Evolutionary conservation across 2,329 filamentous ascomycete genomes (phyloP).

Genomic region (Cytospora schulzeri): DNA sequence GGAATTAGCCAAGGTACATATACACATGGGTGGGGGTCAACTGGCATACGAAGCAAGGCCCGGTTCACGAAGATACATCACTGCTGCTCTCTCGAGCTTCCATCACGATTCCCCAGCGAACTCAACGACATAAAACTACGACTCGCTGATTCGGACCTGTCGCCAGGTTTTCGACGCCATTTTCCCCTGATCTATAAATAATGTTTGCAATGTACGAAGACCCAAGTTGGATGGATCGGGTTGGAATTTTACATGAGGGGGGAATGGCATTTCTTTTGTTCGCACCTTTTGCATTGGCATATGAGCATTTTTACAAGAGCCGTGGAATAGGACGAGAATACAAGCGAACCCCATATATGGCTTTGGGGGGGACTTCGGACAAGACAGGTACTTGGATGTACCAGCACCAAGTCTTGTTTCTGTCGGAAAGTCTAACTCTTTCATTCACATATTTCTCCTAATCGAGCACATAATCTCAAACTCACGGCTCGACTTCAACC

Average conservation of each 20-base stretch:
- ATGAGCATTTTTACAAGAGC: slow-evolving; percentile 13
- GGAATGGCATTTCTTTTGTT: slow-evolving; percentile 7
- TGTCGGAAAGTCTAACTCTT: slow-evolving; percentile 2
- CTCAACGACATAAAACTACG: slow-evolving; percentile 5
- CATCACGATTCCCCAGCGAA: slow-evolving; percentile 8
- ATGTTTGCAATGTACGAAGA: slow-evolving; percentile 18
- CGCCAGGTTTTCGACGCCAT: slow-evolving; percentile 10
- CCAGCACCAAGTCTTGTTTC: slow-evolving; percentile 9
- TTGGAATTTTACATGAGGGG: slow-evolving; percentile 2
- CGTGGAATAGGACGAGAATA: slow-evolving; percentile 9
- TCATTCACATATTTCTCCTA: slow-evolving; percentile 7
- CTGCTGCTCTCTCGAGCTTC: slow-evolving; percentile 9
- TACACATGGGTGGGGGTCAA: background rate
- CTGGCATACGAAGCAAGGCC: slow-evolving; percentile 24
- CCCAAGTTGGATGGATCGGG: slow-evolving; percentile 7
- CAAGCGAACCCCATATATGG: slow-evolving; percentile 10
- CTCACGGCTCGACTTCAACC: background rate
- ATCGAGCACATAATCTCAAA: slow-evolving; percentile 11
- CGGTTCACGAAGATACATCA: slow-evolving; percentile 21
- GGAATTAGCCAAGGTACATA: slow-evolving; percentile 13
- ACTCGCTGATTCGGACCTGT: slow-evolving; percentile 17
- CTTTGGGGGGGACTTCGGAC: slow-evolving; percentile 6
- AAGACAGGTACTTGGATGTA: slow-evolving; percentile 16
- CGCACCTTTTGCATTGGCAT: slow-evolving; percentile 11
- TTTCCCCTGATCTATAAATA: slow-evolving; percentile 22